phyloP scores from a whole-genome alignment of 2,329 filamentous ascomycete genomes.

The Pestalotiopsis sp. region DNA sequence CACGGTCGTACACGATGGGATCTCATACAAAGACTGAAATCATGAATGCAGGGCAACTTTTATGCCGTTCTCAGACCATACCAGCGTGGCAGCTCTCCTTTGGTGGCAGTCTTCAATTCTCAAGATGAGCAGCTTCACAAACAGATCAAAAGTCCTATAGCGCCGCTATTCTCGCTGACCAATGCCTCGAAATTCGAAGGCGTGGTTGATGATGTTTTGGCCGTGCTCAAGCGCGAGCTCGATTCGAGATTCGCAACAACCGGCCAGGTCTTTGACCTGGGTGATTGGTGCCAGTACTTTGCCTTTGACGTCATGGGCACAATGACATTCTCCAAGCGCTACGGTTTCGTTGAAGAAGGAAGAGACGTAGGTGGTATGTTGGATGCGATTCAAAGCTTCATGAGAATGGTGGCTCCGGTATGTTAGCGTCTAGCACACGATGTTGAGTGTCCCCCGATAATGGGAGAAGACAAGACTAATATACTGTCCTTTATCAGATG shows the following conservation, averaged over 20 bases:
- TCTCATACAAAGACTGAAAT: neutral
- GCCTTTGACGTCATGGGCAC: constrained; percentile 36
- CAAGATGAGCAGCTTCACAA: constrained; percentile 32
- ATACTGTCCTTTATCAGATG: constrained; percentile 18
- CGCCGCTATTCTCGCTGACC: constrained; percentile 23
- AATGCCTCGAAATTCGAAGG: constrained; percentile 24
- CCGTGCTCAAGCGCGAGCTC: constrained; percentile 18
- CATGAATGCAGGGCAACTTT: constrained; percentile 23
- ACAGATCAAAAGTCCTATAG: constrained; percentile 28
- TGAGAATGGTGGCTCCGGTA: constrained; percentile 24
- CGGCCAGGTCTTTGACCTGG: constrained; percentile 21
- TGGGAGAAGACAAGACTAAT: neutral
- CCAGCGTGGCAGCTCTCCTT: constrained; percentile 16
- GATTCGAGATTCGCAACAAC: constrained; percentile 16
- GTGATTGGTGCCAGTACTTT: constrained; percentile 32
- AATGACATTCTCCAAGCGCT: constrained; percentile 31
- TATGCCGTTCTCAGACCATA: constrained; percentile 19
- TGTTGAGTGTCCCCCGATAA: neutral
- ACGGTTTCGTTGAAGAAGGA: constrained; percentile 31
- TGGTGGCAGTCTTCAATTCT: constrained; percentile 32
- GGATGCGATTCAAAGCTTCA: constrained; percentile 22
- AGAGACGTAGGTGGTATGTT: constrained; percentile 29
- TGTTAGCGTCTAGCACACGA: neutral
- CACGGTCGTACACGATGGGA: neutral
- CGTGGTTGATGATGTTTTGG: constrained; percentile 24